Base-by-base conservation (phyloP, 2,329 filamentous ascomycete species). In the Clathrospora elynae region DNA sequence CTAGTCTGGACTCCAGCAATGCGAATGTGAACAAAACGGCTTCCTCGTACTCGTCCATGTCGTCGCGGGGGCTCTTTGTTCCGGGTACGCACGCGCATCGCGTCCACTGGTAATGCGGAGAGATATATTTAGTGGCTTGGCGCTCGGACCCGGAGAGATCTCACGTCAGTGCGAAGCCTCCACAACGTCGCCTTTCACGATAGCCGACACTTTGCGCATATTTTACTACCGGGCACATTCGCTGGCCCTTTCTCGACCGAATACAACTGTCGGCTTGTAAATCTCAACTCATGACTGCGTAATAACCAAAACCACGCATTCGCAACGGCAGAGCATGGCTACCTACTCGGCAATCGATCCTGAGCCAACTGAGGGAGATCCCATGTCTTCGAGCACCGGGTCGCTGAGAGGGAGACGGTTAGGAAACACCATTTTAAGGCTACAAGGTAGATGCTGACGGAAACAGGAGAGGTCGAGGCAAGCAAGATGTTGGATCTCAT, bases 401-500 rank as follows among this genome's bases (percentile, higher is more conserved):
- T 71, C 73, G 39, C 67, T 71, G 36, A 62, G 68, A 42, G 66
- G 67, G 17, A 52, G 68, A 56, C 59, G 67, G 69, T 71, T 14
- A 43, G 58, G 10, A 5, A 3, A n/a, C 9, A 6, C 4, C 22
- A 16, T 28, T 10, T 30, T 2, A 13, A 23, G 6, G 8, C 10
- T 28, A 19, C 17, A 11, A 32, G 23, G 23, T 13, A 5, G 14
- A 22, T 31, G 44, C 65, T 70, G 43, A 71, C 51, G 33, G 24
- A 14, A 16, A 46, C 44, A 81, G 84, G 67, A 75, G 78, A 57
- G 76, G 71, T 17, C 74, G 84, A 64, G 81, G 79, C 52, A 84
- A 86, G 61, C 90, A 90, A 73, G 83, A 87, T 70, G 81, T 78
- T 42, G 86, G 86, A 35, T 66, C 73, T 28, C 72, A 71, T 47